These are phyloP conservation scores for Pichia rugopelliculosa DNA, from an alignment of 805 yeast species.

Conservation along the genomic window DNA sequence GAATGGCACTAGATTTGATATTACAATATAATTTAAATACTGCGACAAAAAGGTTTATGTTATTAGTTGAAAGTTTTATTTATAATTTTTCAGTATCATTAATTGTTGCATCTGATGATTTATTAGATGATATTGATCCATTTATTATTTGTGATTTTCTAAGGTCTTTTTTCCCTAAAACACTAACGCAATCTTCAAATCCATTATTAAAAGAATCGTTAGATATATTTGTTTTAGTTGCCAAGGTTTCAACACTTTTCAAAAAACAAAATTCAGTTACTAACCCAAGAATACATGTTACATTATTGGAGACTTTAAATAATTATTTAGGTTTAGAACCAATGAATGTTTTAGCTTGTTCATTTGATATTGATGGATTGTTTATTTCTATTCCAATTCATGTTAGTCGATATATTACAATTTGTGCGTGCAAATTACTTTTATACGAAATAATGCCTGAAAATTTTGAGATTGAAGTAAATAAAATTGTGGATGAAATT, in stretches of 20 bases:
- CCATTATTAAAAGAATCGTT: background rate
- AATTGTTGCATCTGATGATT: background rate
- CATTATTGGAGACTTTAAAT: background rate
- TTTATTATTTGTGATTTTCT: background rate
- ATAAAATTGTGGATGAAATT: background rate
- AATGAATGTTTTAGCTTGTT: no score
- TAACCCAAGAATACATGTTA: background rate
- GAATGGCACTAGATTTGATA: background rate
- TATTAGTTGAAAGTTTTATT: conserved; percentile 1
- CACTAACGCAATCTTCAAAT: background rate
- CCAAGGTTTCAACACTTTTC: background rate
- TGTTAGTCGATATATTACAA: no score
- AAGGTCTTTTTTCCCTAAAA: background rate
- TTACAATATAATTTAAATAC: background rate
- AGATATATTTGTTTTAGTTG: background rate
- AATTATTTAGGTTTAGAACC: background rate
- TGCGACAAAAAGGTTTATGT: background rate
- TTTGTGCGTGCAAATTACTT: no score
- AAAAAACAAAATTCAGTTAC: background rate
- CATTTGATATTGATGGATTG: no score
- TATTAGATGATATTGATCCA: background rate
- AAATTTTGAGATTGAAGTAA: background rate
- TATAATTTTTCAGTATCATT: conserved; percentile 1
- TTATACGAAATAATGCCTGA: no score
- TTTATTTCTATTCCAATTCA: no score